Evolutionary conservation across 306 rosid genomes (phyloP).

Genomic region (Fragaria iinumae): DNA sequence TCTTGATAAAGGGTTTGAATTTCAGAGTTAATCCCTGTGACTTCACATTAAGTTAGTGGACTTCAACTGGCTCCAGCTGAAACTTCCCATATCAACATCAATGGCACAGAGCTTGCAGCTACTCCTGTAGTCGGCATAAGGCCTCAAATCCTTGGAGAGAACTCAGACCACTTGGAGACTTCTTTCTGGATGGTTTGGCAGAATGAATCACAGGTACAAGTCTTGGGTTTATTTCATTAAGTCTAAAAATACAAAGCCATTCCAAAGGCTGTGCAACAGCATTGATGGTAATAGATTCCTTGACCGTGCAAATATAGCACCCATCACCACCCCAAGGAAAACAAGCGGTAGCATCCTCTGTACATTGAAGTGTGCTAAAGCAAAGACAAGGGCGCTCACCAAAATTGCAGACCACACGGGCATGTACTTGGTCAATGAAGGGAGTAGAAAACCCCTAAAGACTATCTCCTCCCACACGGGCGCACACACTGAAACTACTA

Average conservation of each 20-base stretch:
- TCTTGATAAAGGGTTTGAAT: conserved; percentile 6
- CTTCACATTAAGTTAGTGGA: conserved; percentile 13
- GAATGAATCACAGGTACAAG: conserved; percentile 24
- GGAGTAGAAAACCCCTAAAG: conserved; percentile 90
- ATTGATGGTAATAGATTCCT: conserved; percentile 87
- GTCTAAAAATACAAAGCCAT: conserved; percentile 82
- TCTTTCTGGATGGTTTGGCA: conserved; percentile 20
- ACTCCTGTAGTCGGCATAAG: background rate
- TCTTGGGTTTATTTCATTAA: conserved; percentile 59
- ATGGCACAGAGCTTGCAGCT: conserved; percentile 11
- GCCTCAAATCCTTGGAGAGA: background rate
- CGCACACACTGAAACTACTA: conserved; percentile 82
- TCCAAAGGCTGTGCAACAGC: conserved; percentile 99
- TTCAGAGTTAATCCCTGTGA: background rate
- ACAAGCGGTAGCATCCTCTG: conserved; percentile 93
- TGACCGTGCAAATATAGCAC: conserved; percentile 74
- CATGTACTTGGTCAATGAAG: conserved; percentile 91
- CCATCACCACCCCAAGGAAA: conserved; percentile 94
- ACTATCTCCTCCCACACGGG: conserved; percentile 98
- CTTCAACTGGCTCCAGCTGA: conserved; percentile 17
- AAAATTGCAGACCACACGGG: conserved; percentile 89
- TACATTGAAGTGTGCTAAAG: conserved; percentile 87
- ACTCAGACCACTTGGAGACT: conserved; percentile 27
- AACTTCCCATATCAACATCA: background rate
- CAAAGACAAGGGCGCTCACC: conserved; percentile 88